These are phyloP conservation scores for Aspergillus mulundensis DNA, from an alignment of 495 filamentous ascomycete species.

Conservation along the genomic window DNA sequence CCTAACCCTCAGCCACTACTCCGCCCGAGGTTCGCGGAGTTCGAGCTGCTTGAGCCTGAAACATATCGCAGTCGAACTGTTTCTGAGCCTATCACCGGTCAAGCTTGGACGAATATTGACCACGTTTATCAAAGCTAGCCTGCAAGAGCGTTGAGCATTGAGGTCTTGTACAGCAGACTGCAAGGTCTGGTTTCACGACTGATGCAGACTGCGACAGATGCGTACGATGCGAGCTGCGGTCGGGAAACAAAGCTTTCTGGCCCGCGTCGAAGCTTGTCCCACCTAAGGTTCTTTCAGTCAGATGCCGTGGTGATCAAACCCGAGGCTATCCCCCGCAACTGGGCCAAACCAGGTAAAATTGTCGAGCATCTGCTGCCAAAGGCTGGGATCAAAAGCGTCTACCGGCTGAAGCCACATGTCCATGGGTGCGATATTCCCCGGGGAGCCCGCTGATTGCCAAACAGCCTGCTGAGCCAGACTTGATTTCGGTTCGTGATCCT, in stretches of 20 bases:
- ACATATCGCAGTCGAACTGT: background rate
- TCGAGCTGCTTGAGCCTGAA: background rate
- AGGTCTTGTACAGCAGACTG: background rate
- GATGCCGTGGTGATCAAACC: background rate
- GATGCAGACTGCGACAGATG: background rate
- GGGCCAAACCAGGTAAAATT: conserved; percentile 4
- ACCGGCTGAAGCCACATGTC: background rate
- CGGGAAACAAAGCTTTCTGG: background rate
- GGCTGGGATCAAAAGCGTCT: background rate
- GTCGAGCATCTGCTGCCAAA: conserved; percentile 12
- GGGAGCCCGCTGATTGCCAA: background rate
- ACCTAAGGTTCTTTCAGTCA: background rate
- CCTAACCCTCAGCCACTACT: background rate
- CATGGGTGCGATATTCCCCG: background rate
- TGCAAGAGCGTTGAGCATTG: background rate
- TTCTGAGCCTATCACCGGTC: background rate
- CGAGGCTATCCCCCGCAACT: background rate
- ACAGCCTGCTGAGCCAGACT: background rate
- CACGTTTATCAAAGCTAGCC: background rate
- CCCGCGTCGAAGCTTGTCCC: background rate
- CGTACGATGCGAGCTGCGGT: background rate
- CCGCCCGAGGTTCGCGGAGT: conserved; percentile 3
- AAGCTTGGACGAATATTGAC: background rate
- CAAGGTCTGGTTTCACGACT: background rate
- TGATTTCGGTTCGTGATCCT: background rate